Percentiles rank a stretch among this genome's conserved stretches.
phyloP scores from a whole-genome alignment of 2,329 filamentous ascomycete species.

The Grosmannia huntii region DNA sequence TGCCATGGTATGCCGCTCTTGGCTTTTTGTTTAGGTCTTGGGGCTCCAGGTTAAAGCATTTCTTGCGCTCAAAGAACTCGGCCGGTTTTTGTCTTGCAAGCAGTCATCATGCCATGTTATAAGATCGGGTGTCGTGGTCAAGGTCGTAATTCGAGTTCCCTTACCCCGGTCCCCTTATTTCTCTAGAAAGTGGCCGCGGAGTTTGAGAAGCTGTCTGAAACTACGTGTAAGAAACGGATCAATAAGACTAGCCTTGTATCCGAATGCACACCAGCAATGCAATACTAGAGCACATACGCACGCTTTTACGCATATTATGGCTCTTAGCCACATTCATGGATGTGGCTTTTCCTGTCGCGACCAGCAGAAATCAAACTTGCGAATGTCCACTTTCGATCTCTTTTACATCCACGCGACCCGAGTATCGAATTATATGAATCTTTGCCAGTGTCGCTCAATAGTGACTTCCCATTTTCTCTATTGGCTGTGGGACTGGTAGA shows the following conservation, averaged over 20 bases:
- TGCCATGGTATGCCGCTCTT: not conserved
- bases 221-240: not conserved
- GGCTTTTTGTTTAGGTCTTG: not conserved
- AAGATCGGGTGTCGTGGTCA: not conserved
- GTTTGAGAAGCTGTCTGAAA: not conserved
- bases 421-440: not conserved
- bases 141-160: not conserved
- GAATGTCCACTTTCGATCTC: not conserved
- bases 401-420: not conserved
- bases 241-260: not conserved
- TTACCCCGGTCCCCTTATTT: not conserved
- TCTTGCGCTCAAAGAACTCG: not conserved
- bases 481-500: not conserved
- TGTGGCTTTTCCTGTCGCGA: not conserved
- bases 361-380: not conserved
- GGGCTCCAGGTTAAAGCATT: not conserved
- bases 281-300: not conserved
- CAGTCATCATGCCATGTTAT: not conserved
- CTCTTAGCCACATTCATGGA: not conserved
- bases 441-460: not conserved
- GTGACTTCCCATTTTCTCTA: not conserved
- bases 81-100: not conserved
- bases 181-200: not conserved
- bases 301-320: not conserved
- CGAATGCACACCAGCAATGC: not conserved